Conservation (phyloP, 1,284 basidiomycete species). For the Ganoderma multipileum region DNA sequence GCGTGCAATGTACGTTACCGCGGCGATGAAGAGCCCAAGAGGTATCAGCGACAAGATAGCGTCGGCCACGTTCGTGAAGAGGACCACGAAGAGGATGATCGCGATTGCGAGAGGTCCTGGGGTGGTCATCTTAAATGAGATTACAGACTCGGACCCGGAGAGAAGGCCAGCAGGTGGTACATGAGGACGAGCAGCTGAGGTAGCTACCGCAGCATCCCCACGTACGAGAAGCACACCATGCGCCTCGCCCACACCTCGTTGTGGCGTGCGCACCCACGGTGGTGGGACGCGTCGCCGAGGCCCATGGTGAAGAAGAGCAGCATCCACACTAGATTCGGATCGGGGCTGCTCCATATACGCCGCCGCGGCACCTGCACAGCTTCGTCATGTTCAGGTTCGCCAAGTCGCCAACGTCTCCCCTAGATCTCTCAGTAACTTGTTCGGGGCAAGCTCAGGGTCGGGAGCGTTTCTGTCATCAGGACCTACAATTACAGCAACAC, state of each 20-base stretch:
- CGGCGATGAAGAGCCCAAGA: conserved; percentile 10
- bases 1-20: background rate
- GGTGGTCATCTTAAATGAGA: conserved; percentile 20
- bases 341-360: conserved; percentile 1
- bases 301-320: background rate
- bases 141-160: background rate
- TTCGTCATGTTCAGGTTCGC: conserved; percentile 7
- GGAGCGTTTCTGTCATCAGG: background rate
- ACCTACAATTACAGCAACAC: background rate
- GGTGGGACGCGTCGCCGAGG: conserved; percentile 3
- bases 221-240: conserved; percentile 8
- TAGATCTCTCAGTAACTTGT: conserved; percentile 7
- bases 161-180: background rate
- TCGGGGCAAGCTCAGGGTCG: conserved; percentile 11
- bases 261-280: conserved; percentile 11
- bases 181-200: background rate
- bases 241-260: conserved; percentile 15
- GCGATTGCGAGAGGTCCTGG: conserved; percentile 20
- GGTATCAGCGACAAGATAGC: conserved; percentile 20
- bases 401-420: background rate
- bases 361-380: conserved; percentile 2
- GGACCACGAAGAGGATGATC: conserved; percentile 22
- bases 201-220: conserved; percentile 11
- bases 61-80: conserved; percentile 11
- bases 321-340: conserved; percentile 14